Percentiles rank a stretch among this genome's conserved stretches.
phyloP scores from a whole-genome alignment of 768 basidiomycete genomes.

The Phanerochaete sordida region DNA sequence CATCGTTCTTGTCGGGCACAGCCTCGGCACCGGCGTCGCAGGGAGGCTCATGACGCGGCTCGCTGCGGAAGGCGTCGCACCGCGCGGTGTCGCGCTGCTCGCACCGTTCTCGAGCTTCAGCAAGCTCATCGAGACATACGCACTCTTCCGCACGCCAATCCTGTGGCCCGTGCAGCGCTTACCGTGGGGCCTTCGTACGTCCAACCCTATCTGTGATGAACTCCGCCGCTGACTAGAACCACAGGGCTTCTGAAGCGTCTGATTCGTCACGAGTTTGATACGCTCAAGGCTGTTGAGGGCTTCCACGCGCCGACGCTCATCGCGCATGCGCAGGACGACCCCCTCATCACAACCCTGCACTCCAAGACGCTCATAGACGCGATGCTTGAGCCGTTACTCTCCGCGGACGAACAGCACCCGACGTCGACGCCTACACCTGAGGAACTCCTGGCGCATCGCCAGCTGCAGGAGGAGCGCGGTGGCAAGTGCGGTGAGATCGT shows the following conservation, averaged over 20 bases:
- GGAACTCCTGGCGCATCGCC: conserved; percentile 42
- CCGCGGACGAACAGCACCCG: conserved; percentile 27
- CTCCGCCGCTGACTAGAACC: background rate
- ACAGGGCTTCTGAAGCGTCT: conserved; percentile 55
- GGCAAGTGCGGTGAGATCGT: conserved; percentile 43
- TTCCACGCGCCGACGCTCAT: conserved; percentile 69
- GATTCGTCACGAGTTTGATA: conserved; percentile 58
- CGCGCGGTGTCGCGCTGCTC: conserved; percentile 38
- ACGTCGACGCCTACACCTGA: conserved; percentile 26
- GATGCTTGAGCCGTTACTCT: conserved; percentile 62
- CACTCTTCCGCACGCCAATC: conserved; percentile 65
- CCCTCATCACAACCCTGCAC: conserved; percentile 68
- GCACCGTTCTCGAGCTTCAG: conserved; percentile 34
- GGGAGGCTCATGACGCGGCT: conserved; percentile 39
- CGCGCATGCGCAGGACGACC: conserved; percentile 72
- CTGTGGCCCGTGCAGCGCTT: conserved; percentile 65
- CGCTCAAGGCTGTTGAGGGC: conserved; percentile 52
- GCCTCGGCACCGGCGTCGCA: conserved; percentile 81
- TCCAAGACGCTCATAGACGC: conserved; percentile 64
- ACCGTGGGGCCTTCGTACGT: conserved; percentile 35
- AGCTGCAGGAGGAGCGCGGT: conserved; percentile 37
- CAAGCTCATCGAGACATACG: conserved; percentile 64
- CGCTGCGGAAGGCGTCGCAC: conserved; percentile 34
- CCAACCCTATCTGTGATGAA: background rate
- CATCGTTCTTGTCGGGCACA: conserved; percentile 80